A percentile compares a stretch with the other conserved stretches of the same genome.
phyloP scores from a whole-genome alignment of 768 basidiomycete genomes.

The Filobasidium wieringae region DNA sequence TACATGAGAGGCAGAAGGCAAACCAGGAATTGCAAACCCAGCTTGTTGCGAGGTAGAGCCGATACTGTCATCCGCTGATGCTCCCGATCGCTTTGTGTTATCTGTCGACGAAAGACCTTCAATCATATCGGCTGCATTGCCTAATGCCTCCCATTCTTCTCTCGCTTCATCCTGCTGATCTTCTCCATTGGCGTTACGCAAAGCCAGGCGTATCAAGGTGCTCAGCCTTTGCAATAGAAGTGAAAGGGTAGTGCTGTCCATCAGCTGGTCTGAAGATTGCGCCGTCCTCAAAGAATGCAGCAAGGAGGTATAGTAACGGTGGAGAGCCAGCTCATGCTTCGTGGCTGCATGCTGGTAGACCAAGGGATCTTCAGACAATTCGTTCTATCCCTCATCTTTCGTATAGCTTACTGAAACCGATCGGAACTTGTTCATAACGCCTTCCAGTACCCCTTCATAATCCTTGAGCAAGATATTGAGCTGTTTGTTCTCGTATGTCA shows the following conservation, averaged over 20 bases:
- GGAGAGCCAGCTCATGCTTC: conserved; percentile 73
- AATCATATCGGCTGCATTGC: not conserved
- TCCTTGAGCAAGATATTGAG: conserved; percentile 77
- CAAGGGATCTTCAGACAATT: not conserved
- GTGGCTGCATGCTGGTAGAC: conserved; percentile 66
- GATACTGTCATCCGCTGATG: no score
- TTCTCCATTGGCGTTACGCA: conserved; percentile 50
- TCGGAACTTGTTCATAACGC: conserved; percentile 91
- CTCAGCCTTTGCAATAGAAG: conserved; percentile 62
- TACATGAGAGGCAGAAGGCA: no score
- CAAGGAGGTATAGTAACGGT: conserved; percentile 78
- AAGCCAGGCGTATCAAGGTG: conserved; percentile 56
- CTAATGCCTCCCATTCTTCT: conserved; percentile 5
- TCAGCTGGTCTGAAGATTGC: conserved; percentile 40
- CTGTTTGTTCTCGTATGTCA: conserved; percentile 92
- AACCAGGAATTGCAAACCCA: conserved; percentile 3
- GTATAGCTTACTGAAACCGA: conserved; percentile 62
- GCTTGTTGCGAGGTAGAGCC: no score
- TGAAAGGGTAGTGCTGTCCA: conserved; percentile 50
- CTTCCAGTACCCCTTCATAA: conserved; percentile 87
- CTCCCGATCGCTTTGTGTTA: no score
- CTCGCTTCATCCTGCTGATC: conserved; percentile 38
- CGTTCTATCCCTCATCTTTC: not conserved
- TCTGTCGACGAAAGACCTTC: no score
- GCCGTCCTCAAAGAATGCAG: conserved; percentile 43